Evolutionary conservation across 352 stramenopile genomes (phyloP).

Genomic region (Phytophthora sojae): DNA sequence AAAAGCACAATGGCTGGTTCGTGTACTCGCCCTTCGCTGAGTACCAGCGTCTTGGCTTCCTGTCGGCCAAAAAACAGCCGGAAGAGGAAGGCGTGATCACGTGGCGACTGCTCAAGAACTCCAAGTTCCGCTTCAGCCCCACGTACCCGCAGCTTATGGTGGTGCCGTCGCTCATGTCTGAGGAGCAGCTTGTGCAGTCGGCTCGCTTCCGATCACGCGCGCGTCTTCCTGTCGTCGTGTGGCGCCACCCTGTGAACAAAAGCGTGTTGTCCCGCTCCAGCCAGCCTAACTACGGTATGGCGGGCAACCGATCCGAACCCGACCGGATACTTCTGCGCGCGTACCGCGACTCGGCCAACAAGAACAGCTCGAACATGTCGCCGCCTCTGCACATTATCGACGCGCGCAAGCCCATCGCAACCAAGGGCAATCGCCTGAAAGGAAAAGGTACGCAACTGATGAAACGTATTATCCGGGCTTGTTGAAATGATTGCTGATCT

Average conservation of each 20-base stretch:
- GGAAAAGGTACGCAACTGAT: slow-evolving; percentile 64
- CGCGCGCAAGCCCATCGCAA: slow-evolving; percentile 81
- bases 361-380: slow-evolving; percentile 72
- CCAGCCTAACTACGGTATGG: slow-evolving; percentile 97
- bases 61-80: slow-evolving; percentile 51
- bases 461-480: not conserved
- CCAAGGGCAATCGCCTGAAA: slow-evolving; percentile 84
- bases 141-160: slow-evolving; percentile 97
- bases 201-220: slow-evolving; percentile 93
- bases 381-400: slow-evolving; percentile 89
- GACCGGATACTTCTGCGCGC: slow-evolving; percentile 92
- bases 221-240: slow-evolving; percentile 94
- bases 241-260: slow-evolving; percentile 92
- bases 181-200: slow-evolving; percentile 91
- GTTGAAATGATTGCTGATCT: slow-evolving; percentile 1
- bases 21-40: slow-evolving; percentile 84
- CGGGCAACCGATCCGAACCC: slow-evolving; percentile 92
- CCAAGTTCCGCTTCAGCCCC: slow-evolving; percentile 92
- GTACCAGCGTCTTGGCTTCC: slow-evolving; percentile 86
- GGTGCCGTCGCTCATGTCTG: slow-evolving; percentile 93
- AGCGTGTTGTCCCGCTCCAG: slow-evolving; percentile 94
- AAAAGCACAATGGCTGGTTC: slow-evolving; percentile 85
- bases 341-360: slow-evolving; percentile 87
- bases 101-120: slow-evolving; percentile 91
- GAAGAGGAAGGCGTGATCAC: slow-evolving; percentile 53